Evolutionary conservation across 768 basidiomycete species (phyloP), one percentile per base, ranked within the genome.

Genomic region (Pleurotus tuber-regium): DNA sequence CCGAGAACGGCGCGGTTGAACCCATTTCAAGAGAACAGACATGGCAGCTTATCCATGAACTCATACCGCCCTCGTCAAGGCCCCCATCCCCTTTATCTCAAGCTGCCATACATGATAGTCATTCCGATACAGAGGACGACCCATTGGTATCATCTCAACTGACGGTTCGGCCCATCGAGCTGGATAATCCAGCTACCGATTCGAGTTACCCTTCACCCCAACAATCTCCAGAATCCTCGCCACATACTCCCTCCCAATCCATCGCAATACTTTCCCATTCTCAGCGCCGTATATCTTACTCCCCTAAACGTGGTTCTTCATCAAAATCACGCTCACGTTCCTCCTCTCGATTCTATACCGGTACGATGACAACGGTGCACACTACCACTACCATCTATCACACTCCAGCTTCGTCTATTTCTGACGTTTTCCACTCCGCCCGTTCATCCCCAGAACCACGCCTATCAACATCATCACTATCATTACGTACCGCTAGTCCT

Each of bases 341-440:
- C 25, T 70, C 74, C 52, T 71, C 76, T 8, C 60, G 65, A 24
- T 68, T 74, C 60, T 66, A 69, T 52, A 62, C 70, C 16, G 77
- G 80, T 26, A 86, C 85, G 1, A 65, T 83, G 54, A 73, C 78
- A 30, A 83, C 83, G 18, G 75, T 78, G 4, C 77, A 75, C 44
- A 83, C 85, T 0, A 75, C 76, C 1, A 61, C 81, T 2, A 82
- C 85, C 1, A 72, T 83, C 35, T 92, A 86, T 65, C 86, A 89
- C 64, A 92, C 90, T 0, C 88, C 90, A 5, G 80, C 84, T 0
- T 91, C 89, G 0, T 89, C 87, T n/a, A 55, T 89, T 36, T 86
- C 81, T 56, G 84, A 89, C 61, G 57, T 63, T 2, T 87, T 72
- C 54, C 74, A 80, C 16, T 81, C 84, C 5, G 84, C 86, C 2